Evolutionary conservation across 2,329 filamentous ascomycete genomes (phyloP).

Genomic region (Mariannaea elegans): DNA sequence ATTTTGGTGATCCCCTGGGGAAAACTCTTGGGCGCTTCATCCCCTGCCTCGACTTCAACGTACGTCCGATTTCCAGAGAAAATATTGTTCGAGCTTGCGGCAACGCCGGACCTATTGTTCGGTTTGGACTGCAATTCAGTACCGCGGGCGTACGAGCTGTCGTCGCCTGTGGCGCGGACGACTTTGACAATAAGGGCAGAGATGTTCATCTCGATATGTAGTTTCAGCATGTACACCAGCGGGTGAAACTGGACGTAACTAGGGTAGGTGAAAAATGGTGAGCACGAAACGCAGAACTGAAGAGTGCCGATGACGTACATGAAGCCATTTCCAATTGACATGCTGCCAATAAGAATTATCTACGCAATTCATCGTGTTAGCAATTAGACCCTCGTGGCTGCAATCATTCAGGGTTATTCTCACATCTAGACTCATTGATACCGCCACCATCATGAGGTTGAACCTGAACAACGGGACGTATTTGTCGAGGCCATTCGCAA

Average conservation of each 20-base stretch:
- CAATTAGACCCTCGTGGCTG: neutral
- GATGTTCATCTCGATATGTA: constrained; percentile 39
- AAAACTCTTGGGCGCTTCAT: neutral
- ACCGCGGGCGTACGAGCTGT: constrained; percentile 26
- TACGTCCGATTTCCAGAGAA: constrained; percentile 13
- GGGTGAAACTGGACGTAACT: constrained; percentile 40
- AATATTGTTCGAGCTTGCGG: neutral
- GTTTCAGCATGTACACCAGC: constrained; percentile 37
- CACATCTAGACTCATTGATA: constrained; percentile 66
- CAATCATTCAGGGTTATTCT: constrained; percentile 36
- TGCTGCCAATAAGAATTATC: constrained; percentile 33
- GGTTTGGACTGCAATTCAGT: constrained; percentile 32
- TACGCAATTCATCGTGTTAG: neutral
- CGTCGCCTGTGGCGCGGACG: constrained; percentile 35
- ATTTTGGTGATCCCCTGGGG: constrained; percentile 35
- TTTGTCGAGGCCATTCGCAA: constrained; percentile 72
- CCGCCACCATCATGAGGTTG: constrained; percentile 17
- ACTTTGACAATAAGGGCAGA: constrained; percentile 34
- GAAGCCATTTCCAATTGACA: constrained; percentile 18
- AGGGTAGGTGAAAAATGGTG: neutral
- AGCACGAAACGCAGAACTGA: neutral
- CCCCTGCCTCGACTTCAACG: constrained; percentile 11
- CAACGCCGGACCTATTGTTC: neutral
- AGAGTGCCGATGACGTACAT: neutral
- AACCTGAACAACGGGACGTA: constrained; percentile 50